Conservation (phyloP, 106 monocot species). For the Dendrobium catenatum region DNA sequence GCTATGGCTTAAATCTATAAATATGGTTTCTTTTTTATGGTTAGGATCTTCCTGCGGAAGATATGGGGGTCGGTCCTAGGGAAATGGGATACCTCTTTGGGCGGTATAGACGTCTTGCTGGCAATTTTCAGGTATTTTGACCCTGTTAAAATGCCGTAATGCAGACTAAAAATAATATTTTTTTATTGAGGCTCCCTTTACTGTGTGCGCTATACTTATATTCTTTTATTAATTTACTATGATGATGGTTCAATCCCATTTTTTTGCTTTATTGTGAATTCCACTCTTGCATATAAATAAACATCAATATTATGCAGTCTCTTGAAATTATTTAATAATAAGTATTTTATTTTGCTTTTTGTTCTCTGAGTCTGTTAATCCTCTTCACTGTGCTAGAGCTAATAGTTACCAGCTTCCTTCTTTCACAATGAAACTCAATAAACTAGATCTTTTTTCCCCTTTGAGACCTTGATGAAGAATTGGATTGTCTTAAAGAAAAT, state of each 20-base stretch:
- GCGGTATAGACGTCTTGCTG: slow-evolving; percentile 85
- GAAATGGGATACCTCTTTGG: slow-evolving; percentile 99
- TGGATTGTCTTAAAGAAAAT: neutral
- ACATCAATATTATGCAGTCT: neutral
- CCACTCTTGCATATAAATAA: neutral
- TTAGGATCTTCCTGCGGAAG: slow-evolving; percentile 98
- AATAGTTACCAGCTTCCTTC: neutral
- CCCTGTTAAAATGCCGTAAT: neutral
- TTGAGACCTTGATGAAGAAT: neutral
- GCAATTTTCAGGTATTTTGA: slow-evolving; percentile 86
- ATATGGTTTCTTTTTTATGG: slow-evolving; percentile 15
- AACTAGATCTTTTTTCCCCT: neutral
- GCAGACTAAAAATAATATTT: neutral
- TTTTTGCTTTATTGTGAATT: neutral
- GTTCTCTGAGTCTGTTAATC: neutral
- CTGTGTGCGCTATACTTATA: neutral
- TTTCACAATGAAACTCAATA: neutral
- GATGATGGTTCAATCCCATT: neutral
- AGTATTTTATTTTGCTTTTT: neutral
- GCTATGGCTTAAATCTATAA: slow-evolving; percentile 5
- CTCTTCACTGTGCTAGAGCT: neutral
- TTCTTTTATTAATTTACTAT: neutral
- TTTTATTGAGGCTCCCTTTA: neutral
- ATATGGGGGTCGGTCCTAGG: slow-evolving; percentile 95
- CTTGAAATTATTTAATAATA: neutral